Percentiles rank a stretch among this genome's conserved stretches.
phyloP scores from a whole-genome alignment of 345 rosid species.

The Eutrema heterophyllum region DNA sequence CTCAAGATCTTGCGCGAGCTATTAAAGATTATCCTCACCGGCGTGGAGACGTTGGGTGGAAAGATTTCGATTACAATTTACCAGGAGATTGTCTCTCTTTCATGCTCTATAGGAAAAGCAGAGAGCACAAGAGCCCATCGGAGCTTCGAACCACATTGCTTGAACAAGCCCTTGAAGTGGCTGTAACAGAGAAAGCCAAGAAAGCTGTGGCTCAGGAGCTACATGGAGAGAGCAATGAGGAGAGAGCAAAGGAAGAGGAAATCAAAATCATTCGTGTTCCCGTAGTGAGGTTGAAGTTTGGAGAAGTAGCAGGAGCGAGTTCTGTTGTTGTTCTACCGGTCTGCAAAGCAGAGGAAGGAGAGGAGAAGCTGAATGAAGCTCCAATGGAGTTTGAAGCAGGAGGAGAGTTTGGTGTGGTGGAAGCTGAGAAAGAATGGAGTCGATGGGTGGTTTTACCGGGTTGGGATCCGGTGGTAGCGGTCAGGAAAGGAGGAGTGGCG shows the following conservation, averaged over 20 bases:
- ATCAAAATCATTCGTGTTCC: slow-evolving; percentile 45
- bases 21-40: slow-evolving; percentile 84
- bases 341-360: slow-evolving; percentile 52
- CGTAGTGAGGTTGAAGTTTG: slow-evolving; percentile 62
- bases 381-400: slow-evolving; percentile 49
- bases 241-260: slow-evolving; percentile 31
- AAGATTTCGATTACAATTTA: slow-evolving; percentile 47
- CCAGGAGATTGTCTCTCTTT: slow-evolving; percentile 85
- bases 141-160: slow-evolving; percentile 44
- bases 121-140: slow-evolving; percentile 55
- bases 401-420: slow-evolving; percentile 80
- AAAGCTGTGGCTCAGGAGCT: slow-evolving; percentile 40
- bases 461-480: slow-evolving; percentile 52
- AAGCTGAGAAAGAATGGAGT: slow-evolving; percentile 77
- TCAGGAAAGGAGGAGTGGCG: slow-evolving; percentile 61
- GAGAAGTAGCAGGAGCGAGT: slow-evolving; percentile 85
- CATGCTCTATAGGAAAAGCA: slow-evolving; percentile 66
- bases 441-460: slow-evolving; percentile 84
- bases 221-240: slow-evolving; percentile 32
- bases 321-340: slow-evolving; percentile 69
- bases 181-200: slow-evolving; percentile 64
- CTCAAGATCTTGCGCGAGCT: slow-evolving; percentile 70
- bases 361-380: slow-evolving; percentile 51
- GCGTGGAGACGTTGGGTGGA: slow-evolving; percentile 54
- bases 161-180: slow-evolving; percentile 54